Evolutionary conservation across 441 rosid genomes (phyloP).

Genomic region (Populus hybrid): DNA sequence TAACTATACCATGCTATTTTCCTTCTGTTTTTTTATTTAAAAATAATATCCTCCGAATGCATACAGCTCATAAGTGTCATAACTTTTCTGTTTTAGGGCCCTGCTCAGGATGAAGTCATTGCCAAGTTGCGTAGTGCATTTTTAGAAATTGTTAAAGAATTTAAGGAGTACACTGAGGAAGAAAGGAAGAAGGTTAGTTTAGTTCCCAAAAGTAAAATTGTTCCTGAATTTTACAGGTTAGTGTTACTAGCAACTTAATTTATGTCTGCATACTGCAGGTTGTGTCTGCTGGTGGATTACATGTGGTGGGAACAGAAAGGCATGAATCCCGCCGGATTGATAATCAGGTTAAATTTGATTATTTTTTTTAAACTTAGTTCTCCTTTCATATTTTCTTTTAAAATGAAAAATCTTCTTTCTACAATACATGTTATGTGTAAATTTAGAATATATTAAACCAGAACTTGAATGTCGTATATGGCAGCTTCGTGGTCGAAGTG

Average conservation of each 20-base stretch:
- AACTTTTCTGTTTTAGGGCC: constrained; percentile 52
- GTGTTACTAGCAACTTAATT: constrained; percentile 15
- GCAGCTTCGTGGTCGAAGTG: constrained; percentile 93
- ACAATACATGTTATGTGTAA: not conserved
- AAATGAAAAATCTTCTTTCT: constrained; percentile 1
- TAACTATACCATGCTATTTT: not conserved
- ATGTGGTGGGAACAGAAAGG: constrained; percentile 91
- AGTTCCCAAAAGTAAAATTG: constrained; percentile 7
- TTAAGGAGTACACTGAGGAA: constrained; percentile 77
- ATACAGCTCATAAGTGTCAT: constrained; percentile 6
- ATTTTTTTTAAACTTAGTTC: not conserved
- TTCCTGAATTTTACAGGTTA: constrained; percentile 8
- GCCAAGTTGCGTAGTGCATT: constrained; percentile 77
- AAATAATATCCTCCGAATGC: constrained; percentile 3
- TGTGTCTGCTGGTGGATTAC: constrained; percentile 92
- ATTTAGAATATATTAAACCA: constrained; percentile 4
- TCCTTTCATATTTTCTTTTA: not conserved
- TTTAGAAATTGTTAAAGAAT: constrained; percentile 68
- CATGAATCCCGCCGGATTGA: constrained; percentile 95
- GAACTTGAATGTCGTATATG: constrained; percentile 14
- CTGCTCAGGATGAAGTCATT: constrained; percentile 88
- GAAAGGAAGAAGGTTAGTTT: constrained; percentile 73
- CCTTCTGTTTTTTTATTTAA: not conserved
- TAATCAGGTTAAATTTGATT: constrained; percentile 63
- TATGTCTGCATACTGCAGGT: constrained; percentile 46